These are phyloP conservation scores for Corymbia citriodora DNA, from an alignment of 441 rosid genomes.

Conservation along the genomic window DNA sequence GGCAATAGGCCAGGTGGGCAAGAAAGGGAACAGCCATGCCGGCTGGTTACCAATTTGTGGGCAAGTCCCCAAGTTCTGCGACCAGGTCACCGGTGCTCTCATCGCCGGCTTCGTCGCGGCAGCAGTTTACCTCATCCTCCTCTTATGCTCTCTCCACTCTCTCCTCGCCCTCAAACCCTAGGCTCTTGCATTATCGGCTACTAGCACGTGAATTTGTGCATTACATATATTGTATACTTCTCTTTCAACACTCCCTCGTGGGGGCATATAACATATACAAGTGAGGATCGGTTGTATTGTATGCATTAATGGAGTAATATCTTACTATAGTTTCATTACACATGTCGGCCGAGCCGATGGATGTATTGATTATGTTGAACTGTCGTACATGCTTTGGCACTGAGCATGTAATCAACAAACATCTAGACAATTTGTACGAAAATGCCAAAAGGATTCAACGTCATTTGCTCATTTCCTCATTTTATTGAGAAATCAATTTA, in stretches of 20 bases:
- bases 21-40: constrained; percentile 48
- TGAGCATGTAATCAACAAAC: neutral
- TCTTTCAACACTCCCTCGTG: neutral
- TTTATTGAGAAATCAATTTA: neutral
- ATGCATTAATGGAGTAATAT: neutral
- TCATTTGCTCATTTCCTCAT: neutral
- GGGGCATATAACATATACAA: neutral
- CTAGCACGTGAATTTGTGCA: neutral
- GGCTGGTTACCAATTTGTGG: constrained; percentile 57
- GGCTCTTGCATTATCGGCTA: neutral
- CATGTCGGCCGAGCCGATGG: neutral
- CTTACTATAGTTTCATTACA: neutral
- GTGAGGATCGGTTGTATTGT: neutral
- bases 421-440: neutral
- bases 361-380: neutral
- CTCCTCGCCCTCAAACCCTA: constrained; percentile 24
- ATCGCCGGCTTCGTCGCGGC: constrained; percentile 35
- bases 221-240: neutral
- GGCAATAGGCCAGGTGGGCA: constrained; percentile 52
- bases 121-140: constrained; percentile 22
- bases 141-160: constrained; percentile 27
- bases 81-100: constrained; percentile 33
- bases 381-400: neutral
- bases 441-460: neutral
- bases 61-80: constrained; percentile 41